Percentiles rank a stretch among this genome's conserved stretches.
Conservation (phyloP, 2,329 filamentous ascomycete species). For the Fusarium sp. region DNA sequence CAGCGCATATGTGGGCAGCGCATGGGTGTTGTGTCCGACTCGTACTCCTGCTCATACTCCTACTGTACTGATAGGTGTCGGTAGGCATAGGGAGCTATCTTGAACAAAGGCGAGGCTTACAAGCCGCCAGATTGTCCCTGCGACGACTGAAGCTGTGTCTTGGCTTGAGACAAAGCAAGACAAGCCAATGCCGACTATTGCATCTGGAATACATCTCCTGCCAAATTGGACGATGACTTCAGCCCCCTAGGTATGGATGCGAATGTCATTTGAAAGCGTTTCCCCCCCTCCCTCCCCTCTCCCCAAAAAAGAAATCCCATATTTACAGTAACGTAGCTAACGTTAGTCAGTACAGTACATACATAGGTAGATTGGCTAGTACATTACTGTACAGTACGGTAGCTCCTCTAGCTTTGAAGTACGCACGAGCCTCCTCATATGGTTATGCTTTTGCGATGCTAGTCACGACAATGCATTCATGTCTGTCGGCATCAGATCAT, state of each 20-base stretch:
- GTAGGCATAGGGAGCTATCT: background rate
- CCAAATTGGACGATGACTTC: background rate
- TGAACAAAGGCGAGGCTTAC: slow-evolving; percentile 8
- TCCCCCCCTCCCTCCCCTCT: no score
- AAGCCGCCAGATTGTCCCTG: background rate
- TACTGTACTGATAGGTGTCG: background rate
- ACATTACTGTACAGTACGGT: no score
- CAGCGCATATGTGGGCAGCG: slow-evolving; percentile 3
- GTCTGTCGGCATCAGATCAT: slow-evolving; percentile 21
- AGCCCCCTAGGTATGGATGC: background rate
- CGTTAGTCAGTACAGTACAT: no score
- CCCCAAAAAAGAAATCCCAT: no score
- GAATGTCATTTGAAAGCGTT: background rate
- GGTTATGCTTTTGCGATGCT: background rate
- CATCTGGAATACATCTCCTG: background rate
- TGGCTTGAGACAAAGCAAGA: slow-evolving; percentile 1
- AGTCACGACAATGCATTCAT: slow-evolving; percentile 1
- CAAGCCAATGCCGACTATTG: background rate
- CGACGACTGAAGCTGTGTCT: background rate
- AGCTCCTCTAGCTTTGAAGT: no score
- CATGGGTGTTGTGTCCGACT: background rate
- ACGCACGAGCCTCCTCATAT: no score
- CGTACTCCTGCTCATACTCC: no score
- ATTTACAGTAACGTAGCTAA: no score
- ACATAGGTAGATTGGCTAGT: background rate